Base-by-base conservation (phyloP, 805 yeast genomes). In the Hanseniaspora meyeri region DNA sequence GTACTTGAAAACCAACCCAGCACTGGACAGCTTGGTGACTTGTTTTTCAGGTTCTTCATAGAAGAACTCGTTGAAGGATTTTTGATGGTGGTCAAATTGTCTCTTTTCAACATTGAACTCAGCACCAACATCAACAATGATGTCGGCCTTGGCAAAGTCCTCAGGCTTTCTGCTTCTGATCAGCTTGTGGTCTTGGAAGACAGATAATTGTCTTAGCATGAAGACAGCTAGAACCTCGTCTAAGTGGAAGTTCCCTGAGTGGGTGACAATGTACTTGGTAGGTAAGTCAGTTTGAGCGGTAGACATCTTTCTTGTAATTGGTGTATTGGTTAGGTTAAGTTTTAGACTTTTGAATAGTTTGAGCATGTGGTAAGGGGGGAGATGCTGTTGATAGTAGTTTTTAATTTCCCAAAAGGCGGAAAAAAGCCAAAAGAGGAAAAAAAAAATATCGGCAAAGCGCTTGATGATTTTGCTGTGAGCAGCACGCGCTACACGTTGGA, bases 201-300 rank as follows among this genome's bases (percentile, higher is more conserved):
- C 75, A 9, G 95, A 93, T 49, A 91, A 71, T 19, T 80, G 72
- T 62, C 78, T 80, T 57, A 93, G 73, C 84, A 93, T 81, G 68
- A 77, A 90, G 2, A 91, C 96, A 1, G 97, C 98, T 52, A 93
- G 76, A 11, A 95, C 82, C 69, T 93, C 98, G 69, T 93, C 98
- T 11, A 97, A 97, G 67, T 93, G 98, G 76, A 93, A 93, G 0
- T 89, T 78, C 8, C 98, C 98, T 50, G 90, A 84, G 64, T 86
- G 95, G 12, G 96, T 90, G 66, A 96, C 91, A 57, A 90, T 86
- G 64, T 79, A 81, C 55, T 67, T 68, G 38, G 58, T 65, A n/a
- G 27, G 5, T 24, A 5, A 5, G 27, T 24, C 27, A n/a, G 9
- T 39, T 17, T 39, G 24, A 17, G 43, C 19, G 4, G 43, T 40